These are phyloP conservation scores for Trifolium subterraneum DNA, from an alignment of 306 rosid genomes.

Conservation along the genomic window DNA sequence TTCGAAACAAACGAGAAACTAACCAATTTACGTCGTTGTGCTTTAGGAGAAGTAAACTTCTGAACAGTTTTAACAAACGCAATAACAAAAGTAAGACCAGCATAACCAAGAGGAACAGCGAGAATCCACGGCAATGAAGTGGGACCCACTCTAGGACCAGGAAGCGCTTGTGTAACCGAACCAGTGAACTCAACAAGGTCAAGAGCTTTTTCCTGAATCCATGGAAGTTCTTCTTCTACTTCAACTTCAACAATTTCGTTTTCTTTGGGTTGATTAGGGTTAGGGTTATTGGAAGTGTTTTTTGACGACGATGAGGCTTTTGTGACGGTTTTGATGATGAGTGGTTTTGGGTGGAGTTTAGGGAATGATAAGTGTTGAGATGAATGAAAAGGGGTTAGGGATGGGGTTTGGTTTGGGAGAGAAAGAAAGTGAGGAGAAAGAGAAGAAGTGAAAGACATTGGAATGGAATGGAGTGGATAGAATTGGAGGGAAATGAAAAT, in stretches of 20 bases:
- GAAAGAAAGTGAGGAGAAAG: slow-evolving; percentile 32
- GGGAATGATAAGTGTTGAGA: background rate
- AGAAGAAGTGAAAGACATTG: slow-evolving; percentile 34
- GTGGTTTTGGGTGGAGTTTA: background rate
- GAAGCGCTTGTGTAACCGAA: slow-evolving; percentile 85
- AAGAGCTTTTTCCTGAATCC: slow-evolving; percentile 95
- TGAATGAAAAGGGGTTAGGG: slow-evolving; percentile 15
- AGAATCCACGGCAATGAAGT: slow-evolving; percentile 92
- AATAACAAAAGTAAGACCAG: slow-evolving; percentile 69
- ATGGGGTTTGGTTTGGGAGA: background rate
- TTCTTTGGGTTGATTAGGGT: slow-evolving; percentile 9
- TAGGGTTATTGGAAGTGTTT: background rate
- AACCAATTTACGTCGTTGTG: slow-evolving; percentile 80
- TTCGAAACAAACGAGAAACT: background rate
- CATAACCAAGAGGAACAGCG: slow-evolving; percentile 81
- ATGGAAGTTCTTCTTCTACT: slow-evolving; percentile 86
- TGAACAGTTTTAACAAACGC: slow-evolving; percentile 74
- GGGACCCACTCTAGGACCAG: slow-evolving; percentile 90
- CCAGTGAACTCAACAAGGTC: slow-evolving; percentile 96
- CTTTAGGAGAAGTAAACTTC: slow-evolving; percentile 82
- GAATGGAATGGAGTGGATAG: background rate
- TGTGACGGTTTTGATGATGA: background rate
- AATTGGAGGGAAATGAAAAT: slow-evolving; percentile 11
- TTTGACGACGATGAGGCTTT: background rate
- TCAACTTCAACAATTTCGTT: slow-evolving; percentile 57